Evolutionary conservation across 1,139 yeast species (phyloP), one percentile per base, ranked within the genome.

Genomic region (Sugiyamaella japonica): DNA sequence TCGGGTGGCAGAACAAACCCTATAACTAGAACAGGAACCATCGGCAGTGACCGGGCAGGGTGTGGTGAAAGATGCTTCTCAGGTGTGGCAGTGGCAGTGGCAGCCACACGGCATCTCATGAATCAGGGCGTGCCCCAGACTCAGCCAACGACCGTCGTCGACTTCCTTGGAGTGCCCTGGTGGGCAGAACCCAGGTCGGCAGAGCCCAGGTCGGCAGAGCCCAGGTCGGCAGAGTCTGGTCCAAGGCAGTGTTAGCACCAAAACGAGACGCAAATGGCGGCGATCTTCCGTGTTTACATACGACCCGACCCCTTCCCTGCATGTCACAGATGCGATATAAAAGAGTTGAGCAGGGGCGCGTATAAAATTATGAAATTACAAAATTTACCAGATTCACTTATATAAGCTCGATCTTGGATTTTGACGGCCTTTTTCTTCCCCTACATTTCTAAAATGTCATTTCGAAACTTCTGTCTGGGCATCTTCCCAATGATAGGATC

Each of bases 401-500:
- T 29, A 29, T 29, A 29, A 29, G 34, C n/a, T 6, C 28, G 31
- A 13, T 20, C 12, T 40, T 25, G 9, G 32, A 17, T 20, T 40
- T 10, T 13, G 13, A 29, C 20, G 8, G 8, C n/a, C 3, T 12
- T 3, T 12, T 29, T 9, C 9, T 29, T 9, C 9, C 7, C 10
- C 34, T 29, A 9, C 34, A 29, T 12, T 29, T 9, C 9, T 29
- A 16, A 13, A 28, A 48, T 48, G 51, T 29, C 45, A 42, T 73
- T 69, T 53, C 60, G 70, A 53, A 64, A 61, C 41, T 65, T 66
- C 50, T 64, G 70, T 56, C 65, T 74, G 48, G 63, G 76, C 17
- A 48, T 70, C 0, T 63, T 77, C 58, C 81, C 82, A 5, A 56
- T 71, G 46, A 47, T 75, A 25, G 67, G 75, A 36, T 67, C 78